Conservation (phyloP, 106 monocot genomes). For the Dendrobium huoshanense region DNA sequence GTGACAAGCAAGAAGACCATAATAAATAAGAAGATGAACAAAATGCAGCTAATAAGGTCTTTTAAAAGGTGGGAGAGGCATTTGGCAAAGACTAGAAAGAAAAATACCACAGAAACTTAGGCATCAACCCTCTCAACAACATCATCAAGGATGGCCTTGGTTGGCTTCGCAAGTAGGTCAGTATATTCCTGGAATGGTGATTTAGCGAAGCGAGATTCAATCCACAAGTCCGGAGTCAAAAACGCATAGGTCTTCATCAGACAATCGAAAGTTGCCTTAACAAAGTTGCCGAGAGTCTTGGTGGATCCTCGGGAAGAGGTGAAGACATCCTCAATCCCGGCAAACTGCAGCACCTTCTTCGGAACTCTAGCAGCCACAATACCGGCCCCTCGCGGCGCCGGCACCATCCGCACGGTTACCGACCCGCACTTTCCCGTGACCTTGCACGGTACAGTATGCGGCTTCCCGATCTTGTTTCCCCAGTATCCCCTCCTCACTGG, state of each 20-base stretch:
- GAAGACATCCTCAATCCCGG: constrained; percentile 69
- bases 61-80: background rate
- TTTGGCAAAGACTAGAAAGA: background rate
- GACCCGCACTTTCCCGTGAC: constrained; percentile 78
- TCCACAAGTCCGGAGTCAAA: constrained; percentile 59
- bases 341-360: constrained; percentile 84
- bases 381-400: constrained; percentile 60
- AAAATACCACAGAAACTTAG: background rate
- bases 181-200: constrained; percentile 63
- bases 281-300: constrained; percentile 79
- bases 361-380: constrained; percentile 78
- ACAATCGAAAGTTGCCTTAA: constrained; percentile 66
- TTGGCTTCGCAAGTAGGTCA: constrained; percentile 34
- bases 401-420: constrained; percentile 74
- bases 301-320: constrained; percentile 66
- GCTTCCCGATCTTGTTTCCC: constrained; percentile 81
- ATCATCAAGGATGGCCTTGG: constrained; percentile 19
- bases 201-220: constrained; percentile 37
- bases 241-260: constrained; percentile 63
- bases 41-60: background rate
- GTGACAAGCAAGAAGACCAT: too few species aligned
- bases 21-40: background rate
- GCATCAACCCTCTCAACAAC: constrained; percentile 15
- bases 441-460: constrained; percentile 80
- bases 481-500: constrained; percentile 76